A percentile compares a stretch with the other conserved stretches of the same genome.
phyloP scores from a whole-genome alignment of 805 yeast genomes.

The Candida ulmi region DNA sequence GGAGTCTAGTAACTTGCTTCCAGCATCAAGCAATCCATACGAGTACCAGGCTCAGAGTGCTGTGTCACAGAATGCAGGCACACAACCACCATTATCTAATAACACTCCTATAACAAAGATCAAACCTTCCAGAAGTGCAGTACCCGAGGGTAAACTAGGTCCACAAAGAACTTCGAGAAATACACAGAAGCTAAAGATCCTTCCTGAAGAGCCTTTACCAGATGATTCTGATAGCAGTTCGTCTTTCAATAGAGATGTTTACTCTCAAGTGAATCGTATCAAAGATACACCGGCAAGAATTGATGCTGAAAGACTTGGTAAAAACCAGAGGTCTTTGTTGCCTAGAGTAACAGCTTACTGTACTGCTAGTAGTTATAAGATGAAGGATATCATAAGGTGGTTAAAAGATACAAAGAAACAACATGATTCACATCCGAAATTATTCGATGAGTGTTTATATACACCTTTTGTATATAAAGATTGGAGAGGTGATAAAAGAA shows the following conservation, averaged over 20 bases:
- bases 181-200: slow-evolving; percentile 62
- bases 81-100: not conserved
- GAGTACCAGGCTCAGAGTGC: not conserved
- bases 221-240: slow-evolving; percentile 12
- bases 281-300: slow-evolving; percentile 84
- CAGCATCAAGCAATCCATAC: slow-evolving; percentile 2
- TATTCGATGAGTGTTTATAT: slow-evolving; percentile 92
- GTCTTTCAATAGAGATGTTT: slow-evolving; percentile 43
- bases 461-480: slow-evolving; percentile 82
- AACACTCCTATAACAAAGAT: not conserved
- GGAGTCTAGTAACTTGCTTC: not conserved
- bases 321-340: slow-evolving; percentile 62
- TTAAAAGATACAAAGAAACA: slow-evolving; percentile 67
- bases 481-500: slow-evolving; percentile 56
- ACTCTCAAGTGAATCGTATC: slow-evolving; percentile 78
- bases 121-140: slow-evolving; percentile 3
- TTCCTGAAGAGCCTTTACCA: slow-evolving; percentile 53
- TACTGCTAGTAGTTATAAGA: slow-evolving; percentile 86
- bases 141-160: slow-evolving; percentile 40
- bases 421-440: slow-evolving; percentile 75
- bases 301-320: slow-evolving; percentile 92
- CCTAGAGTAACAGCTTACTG: slow-evolving; percentile 97
- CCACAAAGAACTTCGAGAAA: slow-evolving; percentile 74
- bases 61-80: not conserved
- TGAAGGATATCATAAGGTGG: slow-evolving; percentile 86